phyloP scores from a whole-genome alignment of 2,329 filamentous ascomycete species.

The Hawksworthiomyces lignivorus region DNA sequence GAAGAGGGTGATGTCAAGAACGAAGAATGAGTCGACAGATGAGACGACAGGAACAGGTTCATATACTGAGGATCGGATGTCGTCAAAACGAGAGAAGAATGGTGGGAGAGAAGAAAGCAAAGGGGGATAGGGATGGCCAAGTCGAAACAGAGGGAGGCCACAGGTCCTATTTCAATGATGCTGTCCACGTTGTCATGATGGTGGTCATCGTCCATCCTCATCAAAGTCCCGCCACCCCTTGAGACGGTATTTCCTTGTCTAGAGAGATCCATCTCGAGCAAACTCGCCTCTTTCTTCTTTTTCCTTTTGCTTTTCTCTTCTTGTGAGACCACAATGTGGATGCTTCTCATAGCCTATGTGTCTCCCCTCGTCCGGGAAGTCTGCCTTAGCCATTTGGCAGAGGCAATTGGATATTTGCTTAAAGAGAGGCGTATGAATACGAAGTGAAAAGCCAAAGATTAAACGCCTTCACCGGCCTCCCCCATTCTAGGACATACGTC shows the following conservation, averaged over 20 bases:
- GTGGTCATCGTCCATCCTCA: too few species aligned
- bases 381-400: too few species aligned
- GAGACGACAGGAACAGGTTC: not conserved
- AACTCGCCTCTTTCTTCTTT: constrained; percentile 2
- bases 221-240: constrained; percentile 13
- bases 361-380: too few species aligned
- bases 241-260: too few species aligned
- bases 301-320: not conserved
- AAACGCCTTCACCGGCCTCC: too few species aligned
- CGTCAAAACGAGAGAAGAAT: constrained; percentile 1
- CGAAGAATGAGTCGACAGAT: not conserved
- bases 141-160: constrained; percentile 5
- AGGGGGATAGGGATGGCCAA: constrained; percentile 9
- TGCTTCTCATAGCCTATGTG: too few species aligned
- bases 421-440: too few species aligned
- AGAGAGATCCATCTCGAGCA: constrained; percentile 9
- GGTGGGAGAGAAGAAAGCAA: not conserved
- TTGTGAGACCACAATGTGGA: not conserved
- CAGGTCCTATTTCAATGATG: constrained; percentile 5
- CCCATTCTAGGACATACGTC: too few species aligned
- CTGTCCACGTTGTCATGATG: too few species aligned
- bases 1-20: not conserved
- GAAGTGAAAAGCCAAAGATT: too few species aligned
- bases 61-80: too few species aligned
- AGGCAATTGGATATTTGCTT: too few species aligned